These are phyloP conservation scores for Candida buenavistaensis DNA, from an alignment of 1,139 yeast genomes.

Conservation along the genomic window DNA sequence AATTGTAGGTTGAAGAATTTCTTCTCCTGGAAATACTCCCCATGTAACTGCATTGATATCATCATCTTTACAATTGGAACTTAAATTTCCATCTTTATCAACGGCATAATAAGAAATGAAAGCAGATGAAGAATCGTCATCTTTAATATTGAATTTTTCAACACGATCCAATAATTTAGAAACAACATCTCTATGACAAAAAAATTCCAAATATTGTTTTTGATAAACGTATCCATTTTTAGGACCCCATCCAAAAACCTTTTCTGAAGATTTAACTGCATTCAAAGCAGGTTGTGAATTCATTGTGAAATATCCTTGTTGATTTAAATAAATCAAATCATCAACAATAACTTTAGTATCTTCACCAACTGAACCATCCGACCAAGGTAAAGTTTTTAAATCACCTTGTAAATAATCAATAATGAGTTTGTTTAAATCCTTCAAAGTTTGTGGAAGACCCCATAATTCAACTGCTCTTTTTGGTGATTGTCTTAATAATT, in stretches of 20 bases:
- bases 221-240: slow-evolving; percentile 88
- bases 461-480: slow-evolving; percentile 80
- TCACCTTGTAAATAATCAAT: slow-evolving; percentile 68
- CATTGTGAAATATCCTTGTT: slow-evolving; percentile 71
- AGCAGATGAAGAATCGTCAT: slow-evolving; percentile 38
- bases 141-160: slow-evolving; percentile 37
- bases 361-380: slow-evolving; percentile 81
- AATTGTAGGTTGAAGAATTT: slow-evolving; percentile 87
- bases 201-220: slow-evolving; percentile 85
- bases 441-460: slow-evolving; percentile 70
- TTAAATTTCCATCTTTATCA: slow-evolving; percentile 58
- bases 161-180: slow-evolving; percentile 33
- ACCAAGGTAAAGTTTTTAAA: slow-evolving; percentile 86
- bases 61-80: slow-evolving; percentile 67
- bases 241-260: slow-evolving; percentile 94
- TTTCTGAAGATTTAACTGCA: slow-evolving; percentile 71
- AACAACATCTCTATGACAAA: slow-evolving; percentile 62
- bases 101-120: slow-evolving; percentile 80
- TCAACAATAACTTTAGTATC: slow-evolving; percentile 70
- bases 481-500: slow-evolving; percentile 76
- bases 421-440: slow-evolving; percentile 64
- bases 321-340: slow-evolving; percentile 61
- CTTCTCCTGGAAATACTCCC: slow-evolving; percentile 95
- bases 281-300: slow-evolving; percentile 96
- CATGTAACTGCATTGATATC: slow-evolving; percentile 95